A percentile compares a stretch with the other conserved stretches of the same genome.
phyloP scores from a whole-genome alignment of 2,329 filamentous ascomycete genomes.

The Niveomyces coronatus region DNA sequence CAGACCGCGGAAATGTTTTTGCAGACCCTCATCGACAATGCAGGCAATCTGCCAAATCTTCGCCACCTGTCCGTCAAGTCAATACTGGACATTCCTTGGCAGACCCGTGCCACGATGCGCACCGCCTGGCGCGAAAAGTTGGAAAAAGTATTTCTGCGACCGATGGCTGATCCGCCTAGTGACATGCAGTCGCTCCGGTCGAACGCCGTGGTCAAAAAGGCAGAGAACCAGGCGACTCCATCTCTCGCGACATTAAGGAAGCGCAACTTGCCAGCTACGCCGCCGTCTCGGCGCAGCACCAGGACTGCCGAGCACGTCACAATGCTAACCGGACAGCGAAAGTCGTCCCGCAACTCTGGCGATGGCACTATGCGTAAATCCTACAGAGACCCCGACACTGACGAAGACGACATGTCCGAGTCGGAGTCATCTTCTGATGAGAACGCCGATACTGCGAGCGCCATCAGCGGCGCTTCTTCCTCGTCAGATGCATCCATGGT shows the following conservation, averaged over 20 bases:
- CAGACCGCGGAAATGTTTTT: conserved; percentile 68
- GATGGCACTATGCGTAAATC: conserved; percentile 14
- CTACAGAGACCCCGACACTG: conserved; percentile 37
- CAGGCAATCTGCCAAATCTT: conserved; percentile 53
- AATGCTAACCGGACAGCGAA: conserved; percentile 12
- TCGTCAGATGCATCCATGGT: conserved; percentile 19
- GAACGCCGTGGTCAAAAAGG: conserved; percentile 9
- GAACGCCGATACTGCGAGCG: conserved; percentile 8
- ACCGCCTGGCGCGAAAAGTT: conserved; percentile 67
- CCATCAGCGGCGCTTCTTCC: conserved; percentile 1
- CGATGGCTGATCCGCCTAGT: conserved; percentile 28
- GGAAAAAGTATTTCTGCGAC: conserved; percentile 53
- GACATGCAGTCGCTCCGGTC: conserved; percentile 15
- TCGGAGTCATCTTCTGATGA: conserved; percentile 14
- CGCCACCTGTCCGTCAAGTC: conserved; percentile 63
- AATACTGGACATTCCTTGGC: conserved; percentile 73
- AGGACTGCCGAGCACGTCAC: conserved; percentile 22
- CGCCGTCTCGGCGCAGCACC: conserved; percentile 26
- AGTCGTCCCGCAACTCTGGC: conserved; percentile 2
- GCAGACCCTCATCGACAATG: conserved; percentile 63
- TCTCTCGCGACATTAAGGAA: conserved; percentile 4
- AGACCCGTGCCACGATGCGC: conserved; percentile 69
- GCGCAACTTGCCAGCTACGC: conserved; percentile 12
- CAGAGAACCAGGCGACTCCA: conserved; percentile 5
- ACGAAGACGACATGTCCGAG: conserved; percentile 27